Evolutionary conservation across 495 filamentous ascomycete genomes (phyloP).

Genomic region (Darksidea phi): DNA sequence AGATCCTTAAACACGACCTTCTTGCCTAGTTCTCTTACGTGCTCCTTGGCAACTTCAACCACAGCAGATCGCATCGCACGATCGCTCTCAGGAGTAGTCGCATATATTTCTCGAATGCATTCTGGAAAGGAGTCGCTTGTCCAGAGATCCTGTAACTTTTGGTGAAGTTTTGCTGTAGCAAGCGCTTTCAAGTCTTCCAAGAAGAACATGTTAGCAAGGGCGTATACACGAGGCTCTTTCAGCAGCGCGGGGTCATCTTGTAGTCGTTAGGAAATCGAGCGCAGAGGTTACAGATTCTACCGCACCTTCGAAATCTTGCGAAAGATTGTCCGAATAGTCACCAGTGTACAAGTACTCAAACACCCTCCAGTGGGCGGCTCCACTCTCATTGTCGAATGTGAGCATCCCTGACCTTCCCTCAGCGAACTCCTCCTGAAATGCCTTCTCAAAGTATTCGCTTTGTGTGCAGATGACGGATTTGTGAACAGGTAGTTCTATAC

Average conservation of each 20-base stretch:
- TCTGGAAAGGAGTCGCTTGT: conserved; percentile 17
- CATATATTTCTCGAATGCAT: conserved; percentile 18
- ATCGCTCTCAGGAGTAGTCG: conserved; percentile 8
- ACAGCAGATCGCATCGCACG: conserved; percentile 9
- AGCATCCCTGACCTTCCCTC: conserved; percentile 2
- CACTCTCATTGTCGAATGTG: conserved; percentile 15
- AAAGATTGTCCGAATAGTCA: conserved; percentile 9
- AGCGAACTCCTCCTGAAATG: conserved; percentile 6
- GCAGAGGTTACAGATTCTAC: not conserved
- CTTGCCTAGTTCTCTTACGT: conserved; percentile 5
- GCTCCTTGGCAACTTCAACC: conserved; percentile 6
- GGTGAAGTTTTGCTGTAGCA: conserved; percentile 8
- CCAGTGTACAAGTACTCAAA: conserved; percentile 25
- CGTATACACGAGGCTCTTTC: conserved; percentile 15
- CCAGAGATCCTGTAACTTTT: conserved; percentile 15
- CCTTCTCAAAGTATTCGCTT: conserved; percentile 21
- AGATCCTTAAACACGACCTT: conserved; percentile 18
- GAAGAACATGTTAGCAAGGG: conserved; percentile 23
- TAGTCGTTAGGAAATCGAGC: conserved; percentile 5
- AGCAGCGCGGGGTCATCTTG: conserved; percentile 13
- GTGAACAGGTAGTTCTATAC: conserved; percentile 8
- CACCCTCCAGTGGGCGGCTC: conserved; percentile 13
- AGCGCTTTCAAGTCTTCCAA: conserved; percentile 10
- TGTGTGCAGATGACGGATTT: conserved; percentile 16
- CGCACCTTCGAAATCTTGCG: conserved; percentile 11